Conservation (phyloP, 192 early-diverging fungal species). For the Podila verticillata region DNA sequence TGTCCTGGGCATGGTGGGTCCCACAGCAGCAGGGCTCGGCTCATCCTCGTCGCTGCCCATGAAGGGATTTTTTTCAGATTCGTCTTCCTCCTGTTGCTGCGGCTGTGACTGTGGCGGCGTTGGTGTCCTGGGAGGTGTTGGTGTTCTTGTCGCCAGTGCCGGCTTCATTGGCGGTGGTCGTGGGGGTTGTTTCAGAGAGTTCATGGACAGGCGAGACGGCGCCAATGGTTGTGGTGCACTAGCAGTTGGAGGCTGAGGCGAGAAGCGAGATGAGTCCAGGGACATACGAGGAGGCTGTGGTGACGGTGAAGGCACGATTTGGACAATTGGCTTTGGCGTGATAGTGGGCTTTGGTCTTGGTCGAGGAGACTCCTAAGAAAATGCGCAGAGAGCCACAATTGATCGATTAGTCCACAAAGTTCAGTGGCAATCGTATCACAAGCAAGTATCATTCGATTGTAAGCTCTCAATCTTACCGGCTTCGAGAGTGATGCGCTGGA, state of each 20-base stretch:
- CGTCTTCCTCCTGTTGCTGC: not conserved
- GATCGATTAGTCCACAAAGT: not conserved
- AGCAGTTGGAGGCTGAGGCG: conserved; percentile 10
- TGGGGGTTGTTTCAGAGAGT: conserved; percentile 8
- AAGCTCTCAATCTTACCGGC: conserved; percentile 15
- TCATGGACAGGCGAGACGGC: not conserved
- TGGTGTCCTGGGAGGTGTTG: conserved; percentile 39
- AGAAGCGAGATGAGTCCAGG: conserved; percentile 12
- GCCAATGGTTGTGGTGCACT: not conserved
- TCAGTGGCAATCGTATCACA: not conserved
- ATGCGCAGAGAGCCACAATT: not conserved
- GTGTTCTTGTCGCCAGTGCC: conserved; percentile 5
- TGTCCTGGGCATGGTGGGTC: not conserved
- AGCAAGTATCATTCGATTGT: too few species aligned
- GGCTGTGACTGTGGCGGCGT: conserved; percentile 5
- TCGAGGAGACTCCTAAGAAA: conserved; percentile 19
- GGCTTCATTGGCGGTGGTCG: conserved; percentile 15
- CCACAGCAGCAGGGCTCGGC: not conserved
- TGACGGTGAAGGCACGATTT: not conserved
- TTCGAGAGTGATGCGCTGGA: conserved; percentile 9
- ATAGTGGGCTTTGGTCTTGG: conserved; percentile 21
- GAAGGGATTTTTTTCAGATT: conserved; percentile 38
- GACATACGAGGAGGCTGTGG: conserved; percentile 12
- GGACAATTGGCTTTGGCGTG: conserved; percentile 16
- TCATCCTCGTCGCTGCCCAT: conserved; percentile 50